phyloP scores from a whole-genome alignment of 805 yeast genomes.

The Candida insectorum region DNA sequence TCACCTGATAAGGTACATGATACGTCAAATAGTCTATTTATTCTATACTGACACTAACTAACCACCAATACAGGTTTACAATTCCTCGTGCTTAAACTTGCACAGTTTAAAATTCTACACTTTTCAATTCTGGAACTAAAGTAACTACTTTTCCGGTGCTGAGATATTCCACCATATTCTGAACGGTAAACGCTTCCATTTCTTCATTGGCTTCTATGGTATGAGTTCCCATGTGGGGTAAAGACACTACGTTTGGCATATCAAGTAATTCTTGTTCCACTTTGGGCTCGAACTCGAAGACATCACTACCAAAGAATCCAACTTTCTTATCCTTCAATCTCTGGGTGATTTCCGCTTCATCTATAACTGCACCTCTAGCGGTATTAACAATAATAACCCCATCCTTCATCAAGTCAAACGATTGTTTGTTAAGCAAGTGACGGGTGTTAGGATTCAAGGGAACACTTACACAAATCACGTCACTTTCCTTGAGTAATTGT shows the following conservation, averaged over 20 bases:
- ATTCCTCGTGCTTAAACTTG: too few species aligned
- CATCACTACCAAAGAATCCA: constrained; percentile 70
- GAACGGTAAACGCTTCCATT: constrained; percentile 79
- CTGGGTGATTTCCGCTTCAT: constrained; percentile 56
- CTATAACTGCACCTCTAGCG: constrained; percentile 83
- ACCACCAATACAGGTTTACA: too few species aligned
- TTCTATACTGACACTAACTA: too few species aligned
- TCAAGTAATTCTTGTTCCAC: constrained; percentile 59
- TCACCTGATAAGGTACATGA: too few species aligned
- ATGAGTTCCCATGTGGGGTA: constrained; percentile 91
- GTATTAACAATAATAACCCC: constrained; percentile 80
- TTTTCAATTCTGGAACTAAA: constrained; percentile 75
- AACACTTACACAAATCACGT: constrained; percentile 68
- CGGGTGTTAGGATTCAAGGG: constrained; percentile 73
- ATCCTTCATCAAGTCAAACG: constrained; percentile 67
- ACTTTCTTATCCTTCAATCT: constrained; percentile 63
- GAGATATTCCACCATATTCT: constrained; percentile 59
- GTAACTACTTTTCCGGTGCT: constrained; percentile 66
- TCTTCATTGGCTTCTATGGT: constrained; percentile 67
- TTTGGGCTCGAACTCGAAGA: constrained; percentile 71
- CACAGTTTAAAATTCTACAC: constrained; percentile 27
- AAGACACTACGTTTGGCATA: constrained; percentile 66
- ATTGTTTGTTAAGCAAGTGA: constrained; percentile 61
- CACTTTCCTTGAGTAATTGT: constrained; percentile 59
- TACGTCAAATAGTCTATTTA: too few species aligned